Conservation (phyloP, 176 grass and related monocot species). For the Raddia distichophylla region DNA sequence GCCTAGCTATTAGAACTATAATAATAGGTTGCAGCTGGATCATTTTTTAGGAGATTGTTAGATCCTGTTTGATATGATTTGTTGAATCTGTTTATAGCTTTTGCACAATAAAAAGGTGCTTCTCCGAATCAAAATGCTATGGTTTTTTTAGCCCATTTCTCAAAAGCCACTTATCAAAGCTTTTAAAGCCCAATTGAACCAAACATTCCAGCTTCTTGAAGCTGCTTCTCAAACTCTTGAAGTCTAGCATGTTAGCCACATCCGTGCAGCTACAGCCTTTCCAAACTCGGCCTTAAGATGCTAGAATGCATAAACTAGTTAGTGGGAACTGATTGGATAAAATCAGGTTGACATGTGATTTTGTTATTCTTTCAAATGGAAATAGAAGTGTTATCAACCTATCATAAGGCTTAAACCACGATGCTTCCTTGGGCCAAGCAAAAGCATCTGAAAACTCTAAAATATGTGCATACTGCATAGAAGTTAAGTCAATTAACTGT, state of each 20-base stretch:
- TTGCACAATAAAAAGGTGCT: too few relatives aligned
- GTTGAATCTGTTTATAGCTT: too few relatives aligned
- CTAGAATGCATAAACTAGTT: neutral
- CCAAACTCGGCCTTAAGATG: neutral
- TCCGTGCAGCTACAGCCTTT: too few relatives aligned
- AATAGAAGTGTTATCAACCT: neutral
- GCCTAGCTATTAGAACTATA: neutral
- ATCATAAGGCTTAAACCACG: neutral
- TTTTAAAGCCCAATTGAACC: too few relatives aligned
- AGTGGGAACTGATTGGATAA: neutral
- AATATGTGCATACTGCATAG: neutral
- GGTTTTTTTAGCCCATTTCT: too few relatives aligned
- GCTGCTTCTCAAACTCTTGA: too few relatives aligned
- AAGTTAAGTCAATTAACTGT: neutral
- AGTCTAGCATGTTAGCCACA: too few relatives aligned
- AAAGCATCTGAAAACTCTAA: neutral
- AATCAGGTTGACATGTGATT: slow-evolving; percentile 4
- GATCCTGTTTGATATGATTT: too few relatives aligned
- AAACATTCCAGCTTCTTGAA: too few relatives aligned
- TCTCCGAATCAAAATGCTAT: too few relatives aligned
- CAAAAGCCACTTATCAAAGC: too few relatives aligned
- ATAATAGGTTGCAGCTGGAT: neutral
- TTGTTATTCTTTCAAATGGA: slow-evolving; percentile 5
- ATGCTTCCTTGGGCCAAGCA: neutral
- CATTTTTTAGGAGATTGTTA: neutral